Conservation (phyloP, 129 eudicot genomes). For the Escallonia rubra region DNA sequence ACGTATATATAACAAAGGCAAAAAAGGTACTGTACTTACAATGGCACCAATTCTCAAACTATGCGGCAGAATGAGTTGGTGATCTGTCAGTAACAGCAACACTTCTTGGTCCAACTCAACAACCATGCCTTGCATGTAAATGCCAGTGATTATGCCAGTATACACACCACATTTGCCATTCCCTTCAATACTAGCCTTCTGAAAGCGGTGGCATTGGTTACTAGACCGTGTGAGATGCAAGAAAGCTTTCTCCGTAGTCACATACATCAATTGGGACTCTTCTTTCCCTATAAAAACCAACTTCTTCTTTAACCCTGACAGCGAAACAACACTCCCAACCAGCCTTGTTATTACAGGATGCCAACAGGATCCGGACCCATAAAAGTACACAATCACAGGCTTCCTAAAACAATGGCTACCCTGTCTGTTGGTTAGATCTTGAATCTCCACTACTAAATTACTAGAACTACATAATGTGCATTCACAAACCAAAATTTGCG, state of each 20-base stretch:
- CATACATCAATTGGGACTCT: constrained; percentile 62
- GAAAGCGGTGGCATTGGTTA: background rate
- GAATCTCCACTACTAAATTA: constrained; percentile 5
- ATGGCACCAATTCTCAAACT: constrained; percentile 82
- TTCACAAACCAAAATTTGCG: constrained; percentile 50
- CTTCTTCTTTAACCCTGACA: constrained; percentile 72
- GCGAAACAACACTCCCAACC: constrained; percentile 34
- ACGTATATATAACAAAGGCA: background rate
- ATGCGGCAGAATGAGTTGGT: constrained; percentile 49
- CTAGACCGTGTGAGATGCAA: constrained; percentile 28
- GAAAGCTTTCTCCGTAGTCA: constrained; percentile 39
- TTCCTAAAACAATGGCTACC: constrained; percentile 36
- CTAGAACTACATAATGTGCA: constrained; percentile 50
- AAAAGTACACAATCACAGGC: constrained; percentile 43
- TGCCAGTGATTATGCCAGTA: constrained; percentile 63
- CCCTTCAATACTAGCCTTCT: constrained; percentile 21
- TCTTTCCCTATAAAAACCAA: constrained; percentile 64
- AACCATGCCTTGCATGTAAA: constrained; percentile 75
- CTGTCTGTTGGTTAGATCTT: constrained; percentile 8
- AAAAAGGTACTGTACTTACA: constrained; percentile 42
- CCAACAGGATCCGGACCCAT: constrained; percentile 61
- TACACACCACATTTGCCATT: constrained; percentile 49
- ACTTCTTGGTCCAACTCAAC: constrained; percentile 72
- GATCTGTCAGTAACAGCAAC: constrained; percentile 64
- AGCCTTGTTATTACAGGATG: constrained; percentile 54